Evolutionary conservation across 2,329 filamentous ascomycete genomes (phyloP).

Genomic region (Macrophomina pseudophaseolina): DNA sequence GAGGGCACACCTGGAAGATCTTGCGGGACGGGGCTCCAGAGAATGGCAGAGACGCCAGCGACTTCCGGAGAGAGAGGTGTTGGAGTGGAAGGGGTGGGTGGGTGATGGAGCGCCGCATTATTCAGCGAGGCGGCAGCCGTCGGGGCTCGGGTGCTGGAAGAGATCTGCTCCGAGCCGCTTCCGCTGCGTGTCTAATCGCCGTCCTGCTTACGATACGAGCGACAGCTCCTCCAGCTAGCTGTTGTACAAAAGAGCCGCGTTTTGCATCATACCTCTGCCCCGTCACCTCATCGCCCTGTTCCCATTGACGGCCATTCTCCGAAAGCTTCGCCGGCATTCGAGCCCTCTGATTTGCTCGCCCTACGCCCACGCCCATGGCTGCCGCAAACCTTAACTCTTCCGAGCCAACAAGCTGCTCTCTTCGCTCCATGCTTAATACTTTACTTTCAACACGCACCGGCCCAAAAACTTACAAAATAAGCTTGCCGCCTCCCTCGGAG

Average conservation of each 20-base stretch:
- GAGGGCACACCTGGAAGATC: too few species aligned
- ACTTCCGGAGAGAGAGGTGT: too few species aligned
- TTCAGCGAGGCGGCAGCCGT: not conserved
- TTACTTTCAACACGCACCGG: not conserved
- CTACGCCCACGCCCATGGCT: not conserved
- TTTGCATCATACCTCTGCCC: not conserved
- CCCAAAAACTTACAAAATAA: not conserved
- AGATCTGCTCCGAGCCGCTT: slow-evolving; percentile 1
- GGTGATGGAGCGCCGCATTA: not conserved
- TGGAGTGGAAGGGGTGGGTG: not conserved
- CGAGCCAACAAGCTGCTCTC: not conserved
- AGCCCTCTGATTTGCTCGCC: not conserved
- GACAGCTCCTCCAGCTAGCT: not conserved
- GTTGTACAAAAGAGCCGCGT: not conserved
- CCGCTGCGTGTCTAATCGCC: slow-evolving; percentile 4
- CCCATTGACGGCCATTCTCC: not conserved
- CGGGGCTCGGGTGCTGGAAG: not conserved
- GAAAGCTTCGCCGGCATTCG: not conserved
- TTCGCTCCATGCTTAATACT: not conserved
- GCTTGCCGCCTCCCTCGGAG: not conserved
- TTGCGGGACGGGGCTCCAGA: too few species aligned
- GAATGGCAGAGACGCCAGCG: too few species aligned
- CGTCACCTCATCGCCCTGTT: not conserved
- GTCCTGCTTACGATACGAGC: slow-evolving; percentile 2
- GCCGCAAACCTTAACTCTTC: not conserved